These are phyloP conservation scores for Paramecium caudatum DNA, from an alignment of 73 alveolate species.

Conservation along the genomic window DNA sequence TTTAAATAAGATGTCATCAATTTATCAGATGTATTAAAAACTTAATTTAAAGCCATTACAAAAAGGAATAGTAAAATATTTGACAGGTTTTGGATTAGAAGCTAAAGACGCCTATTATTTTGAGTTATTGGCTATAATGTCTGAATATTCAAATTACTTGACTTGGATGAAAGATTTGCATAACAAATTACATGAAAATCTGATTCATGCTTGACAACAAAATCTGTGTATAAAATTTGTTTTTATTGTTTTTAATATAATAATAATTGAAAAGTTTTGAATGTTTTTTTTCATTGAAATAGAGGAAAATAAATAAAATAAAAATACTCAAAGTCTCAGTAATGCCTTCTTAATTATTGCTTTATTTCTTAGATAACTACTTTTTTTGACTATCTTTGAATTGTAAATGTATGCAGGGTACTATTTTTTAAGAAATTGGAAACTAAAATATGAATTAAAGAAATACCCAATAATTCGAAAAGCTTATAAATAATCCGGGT, in stretches of 20 bases:
- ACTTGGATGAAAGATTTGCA: conserved; percentile 38
- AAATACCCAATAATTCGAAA: not conserved
- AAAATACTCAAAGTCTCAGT: conserved; percentile 22
- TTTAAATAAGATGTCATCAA: not conserved
- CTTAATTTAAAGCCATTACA: not conserved
- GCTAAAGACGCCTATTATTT: conserved; percentile 52
- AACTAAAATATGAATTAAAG: not conserved
- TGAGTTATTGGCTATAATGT: conserved; percentile 26
- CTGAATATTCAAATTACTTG: not conserved
- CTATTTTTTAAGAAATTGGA: conserved; percentile 15
- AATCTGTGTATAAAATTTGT: too few species aligned
- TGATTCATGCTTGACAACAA: not conserved
- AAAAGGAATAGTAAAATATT: not conserved
- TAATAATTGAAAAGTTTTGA: too few species aligned
- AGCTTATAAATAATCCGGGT: not conserved
- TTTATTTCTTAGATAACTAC: not conserved
- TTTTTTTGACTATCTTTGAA: conserved; percentile 5
- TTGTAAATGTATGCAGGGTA: not conserved
- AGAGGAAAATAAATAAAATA: too few species aligned
- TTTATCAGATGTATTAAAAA: conserved; percentile 25
- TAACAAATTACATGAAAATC: not conserved
- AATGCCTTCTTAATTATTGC: not conserved
- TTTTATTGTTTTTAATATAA: too few species aligned
- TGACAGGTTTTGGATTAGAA: not conserved
- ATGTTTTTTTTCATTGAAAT: too few species aligned